Base-by-base conservation (phyloP, 202 grass and related monocot species). In the Sporobolus alterniflorus region DNA sequence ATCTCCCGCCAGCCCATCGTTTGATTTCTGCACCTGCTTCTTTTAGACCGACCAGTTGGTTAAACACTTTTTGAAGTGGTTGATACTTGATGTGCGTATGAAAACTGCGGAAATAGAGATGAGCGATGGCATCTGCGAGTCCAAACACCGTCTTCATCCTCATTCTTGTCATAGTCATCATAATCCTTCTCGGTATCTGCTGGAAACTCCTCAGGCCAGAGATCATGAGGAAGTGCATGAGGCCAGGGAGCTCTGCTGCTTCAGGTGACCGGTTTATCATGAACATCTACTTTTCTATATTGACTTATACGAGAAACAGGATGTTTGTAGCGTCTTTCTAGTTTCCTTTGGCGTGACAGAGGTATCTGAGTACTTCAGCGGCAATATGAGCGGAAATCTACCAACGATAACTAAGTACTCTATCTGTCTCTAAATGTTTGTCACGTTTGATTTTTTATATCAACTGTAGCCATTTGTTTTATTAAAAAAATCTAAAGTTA, bases 301-400 rank as follows among this genome's bases (percentile, higher is more conserved):
- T 25, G 39, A 66, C 20, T 14, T 39, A 1, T 22, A 40, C 33
- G 56, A 32, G 39, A 61, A 40, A 54, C 11, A 30, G 32, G 61
- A 6, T 73, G 66, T n/a, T 24, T 16, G 30, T 43, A 52, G 20
- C 76, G 15, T 30, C 2, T 28, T 29, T 51, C 9, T 24, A 18
- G 22, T 44, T 51, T 3, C 5, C 13, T 28, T 24, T n/a, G 26
- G 7, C 15, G 11, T 75, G 62, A 48, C 71, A 87, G 87, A 79
- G 65, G 75, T 77, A 2, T 80, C 92, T 12, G 83, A 89, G 63
- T 82, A 84, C 83, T 89, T 91, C 66, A 94, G 88, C 33, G n/a
- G 86, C 51, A 94, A 91, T 72, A 86, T 91, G 85, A 89, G 92
- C 18, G 86, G 88, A 42, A 94, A 91, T 52, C 80, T 94, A 49